Evolutionary conservation across 163 green algal species (phyloP).

Genomic region (Chloromonas sp.): DNA sequence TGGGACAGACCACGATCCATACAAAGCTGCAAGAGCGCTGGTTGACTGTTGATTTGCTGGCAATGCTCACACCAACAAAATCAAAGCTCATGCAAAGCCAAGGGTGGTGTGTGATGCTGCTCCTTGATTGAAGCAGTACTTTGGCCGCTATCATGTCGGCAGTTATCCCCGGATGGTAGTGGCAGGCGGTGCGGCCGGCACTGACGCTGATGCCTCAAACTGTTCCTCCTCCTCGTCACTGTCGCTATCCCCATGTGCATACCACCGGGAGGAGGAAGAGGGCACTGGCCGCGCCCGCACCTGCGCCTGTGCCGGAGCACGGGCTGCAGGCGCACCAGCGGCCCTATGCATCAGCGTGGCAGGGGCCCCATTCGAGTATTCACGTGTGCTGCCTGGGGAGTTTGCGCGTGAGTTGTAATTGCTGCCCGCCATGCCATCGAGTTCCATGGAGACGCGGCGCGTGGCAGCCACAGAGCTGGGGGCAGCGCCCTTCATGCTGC

Average conservation of each 20-base stretch:
- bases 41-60: too few species aligned
- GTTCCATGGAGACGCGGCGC: neutral
- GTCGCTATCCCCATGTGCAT: neutral
- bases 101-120: neutral
- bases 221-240: slow-evolving; percentile 2
- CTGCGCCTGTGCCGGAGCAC: neutral
- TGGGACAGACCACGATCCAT: too few species aligned
- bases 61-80: neutral
- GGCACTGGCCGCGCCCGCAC: neutral
- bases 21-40: too few species aligned
- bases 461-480: slow-evolving; percentile 1
- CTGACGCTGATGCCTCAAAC: neutral
- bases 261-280: neutral
- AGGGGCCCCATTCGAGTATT: neutral
- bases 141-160: neutral
- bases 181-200: neutral
- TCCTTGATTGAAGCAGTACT: neutral
- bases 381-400: neutral
- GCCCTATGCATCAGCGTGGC: neutral
- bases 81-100: neutral
- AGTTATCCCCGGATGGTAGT: neutral
- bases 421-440: neutral
- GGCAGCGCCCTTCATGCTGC: neutral
- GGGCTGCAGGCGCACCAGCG: neutral
- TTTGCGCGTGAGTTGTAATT: neutral